phyloP scores from a whole-genome alignment of 371 early-diverging fungal genomes.

The Mortierella sp. region DNA sequence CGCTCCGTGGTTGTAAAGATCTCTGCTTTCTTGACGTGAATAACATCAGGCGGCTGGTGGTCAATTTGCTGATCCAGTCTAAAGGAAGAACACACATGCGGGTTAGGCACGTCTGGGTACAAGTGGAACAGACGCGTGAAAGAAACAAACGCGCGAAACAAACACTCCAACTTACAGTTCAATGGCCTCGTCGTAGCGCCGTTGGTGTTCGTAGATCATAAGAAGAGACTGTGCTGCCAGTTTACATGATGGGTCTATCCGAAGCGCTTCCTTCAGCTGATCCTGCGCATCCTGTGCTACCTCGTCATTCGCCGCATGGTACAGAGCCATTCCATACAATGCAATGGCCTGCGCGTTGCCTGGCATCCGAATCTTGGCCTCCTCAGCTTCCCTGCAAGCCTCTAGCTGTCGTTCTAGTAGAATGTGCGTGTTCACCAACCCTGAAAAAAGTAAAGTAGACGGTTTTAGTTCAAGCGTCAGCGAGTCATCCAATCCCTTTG shows the following conservation, averaged over 20 bases:
- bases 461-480: neutral
- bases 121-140: neutral
- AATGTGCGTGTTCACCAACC: constrained; percentile 33
- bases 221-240: constrained; percentile 27
- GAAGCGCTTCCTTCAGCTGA: constrained; percentile 20
- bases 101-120: neutral
- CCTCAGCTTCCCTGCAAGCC: constrained; percentile 25
- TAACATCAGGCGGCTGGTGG: constrained; percentile 27
- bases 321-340: constrained; percentile 32
- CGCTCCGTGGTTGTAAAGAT: constrained; percentile 26
- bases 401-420: constrained; percentile 27
- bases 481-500: too few species aligned
- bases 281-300: constrained; percentile 20
- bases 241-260: constrained; percentile 36
- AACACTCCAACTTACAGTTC: constrained; percentile 22
- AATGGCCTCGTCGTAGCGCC: constrained; percentile 32
- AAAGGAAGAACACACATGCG: neutral
- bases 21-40: constrained; percentile 33
- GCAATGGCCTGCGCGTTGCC: constrained; percentile 39
- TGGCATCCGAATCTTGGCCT: constrained; percentile 30
- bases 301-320: constrained; percentile 19
- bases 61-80: constrained; percentile 44
- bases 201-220: constrained; percentile 22
- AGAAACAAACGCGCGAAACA: neutral
- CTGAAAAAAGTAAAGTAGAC: neutral